Evolutionary conservation across 164 flowering plant genomes (phyloP).

Genomic region (Buxus sempervirens): DNA sequence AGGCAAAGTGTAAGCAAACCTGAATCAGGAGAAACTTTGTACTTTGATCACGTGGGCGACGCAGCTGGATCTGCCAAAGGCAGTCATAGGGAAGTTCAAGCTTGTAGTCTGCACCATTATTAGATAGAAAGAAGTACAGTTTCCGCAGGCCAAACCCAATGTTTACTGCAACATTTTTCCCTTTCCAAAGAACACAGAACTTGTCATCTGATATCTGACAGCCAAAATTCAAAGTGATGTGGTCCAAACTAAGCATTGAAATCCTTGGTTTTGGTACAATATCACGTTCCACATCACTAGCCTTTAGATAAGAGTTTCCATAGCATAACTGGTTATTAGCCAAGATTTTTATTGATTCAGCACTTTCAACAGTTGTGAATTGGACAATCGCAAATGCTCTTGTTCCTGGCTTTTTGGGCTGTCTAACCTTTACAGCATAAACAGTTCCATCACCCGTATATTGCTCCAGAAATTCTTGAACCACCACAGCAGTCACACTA

Average conservation of each 20-base stretch:
- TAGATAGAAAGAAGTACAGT: slow-evolving; percentile 19
- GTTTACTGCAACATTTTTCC: slow-evolving; percentile 29
- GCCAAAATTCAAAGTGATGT: slow-evolving; percentile 46
- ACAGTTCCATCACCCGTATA: slow-evolving; percentile 53
- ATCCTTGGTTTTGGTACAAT: slow-evolving; percentile 49
- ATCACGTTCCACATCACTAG: slow-evolving; percentile 38
- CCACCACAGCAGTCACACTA: slow-evolving; percentile 30
- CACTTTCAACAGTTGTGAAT: slow-evolving; percentile 32
- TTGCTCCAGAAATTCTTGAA: slow-evolving; percentile 48
- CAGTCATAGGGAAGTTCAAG: slow-evolving; percentile 53
- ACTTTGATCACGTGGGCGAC: slow-evolving; percentile 29
- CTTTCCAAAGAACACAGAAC: slow-evolving; percentile 44
- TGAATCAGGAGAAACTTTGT: slow-evolving; percentile 59
- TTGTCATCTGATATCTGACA: slow-evolving; percentile 49
- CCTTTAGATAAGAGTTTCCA: slow-evolving; percentile 40
- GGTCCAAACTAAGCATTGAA: slow-evolving; percentile 31
- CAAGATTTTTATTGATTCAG: slow-evolving; percentile 40
- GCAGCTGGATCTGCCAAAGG: slow-evolving; percentile 67
- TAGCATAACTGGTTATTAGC: slow-evolving; percentile 29
- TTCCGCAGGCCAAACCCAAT: slow-evolving; percentile 39
- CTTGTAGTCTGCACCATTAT: slow-evolving; percentile 14
- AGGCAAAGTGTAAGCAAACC: slow-evolving; percentile 34
- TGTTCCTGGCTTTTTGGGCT: slow-evolving; percentile 19
- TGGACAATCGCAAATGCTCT: slow-evolving; percentile 59
- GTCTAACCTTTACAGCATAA: slow-evolving; percentile 44